Evolutionary conservation across 345 rosid species (phyloP).

Genomic region (Passiflora organensis): DNA sequence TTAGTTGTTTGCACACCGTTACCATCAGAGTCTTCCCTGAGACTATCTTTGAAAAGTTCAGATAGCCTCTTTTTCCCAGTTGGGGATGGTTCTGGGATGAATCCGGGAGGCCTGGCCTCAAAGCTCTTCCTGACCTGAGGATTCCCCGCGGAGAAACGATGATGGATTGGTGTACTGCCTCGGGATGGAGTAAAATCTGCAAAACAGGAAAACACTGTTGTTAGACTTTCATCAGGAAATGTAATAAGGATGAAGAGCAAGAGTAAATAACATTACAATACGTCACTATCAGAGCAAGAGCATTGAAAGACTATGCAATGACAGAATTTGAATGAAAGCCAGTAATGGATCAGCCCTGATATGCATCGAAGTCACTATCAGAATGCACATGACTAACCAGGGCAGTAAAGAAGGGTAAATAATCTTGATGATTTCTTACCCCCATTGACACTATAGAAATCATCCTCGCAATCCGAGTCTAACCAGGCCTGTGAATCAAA

Average conservation of each 20-base stretch:
- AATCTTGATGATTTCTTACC: conserved; percentile 41
- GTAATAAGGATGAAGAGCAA: no score
- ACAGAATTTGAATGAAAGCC: no score
- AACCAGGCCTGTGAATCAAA: conserved; percentile 75
- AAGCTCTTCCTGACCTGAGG: conserved; percentile 32
- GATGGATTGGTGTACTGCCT: conserved; percentile 78
- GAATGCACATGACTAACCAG: no score
- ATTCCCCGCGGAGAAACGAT: conserved; percentile 38
- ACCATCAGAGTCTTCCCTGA: conserved; percentile 33
- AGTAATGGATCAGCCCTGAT: no score
- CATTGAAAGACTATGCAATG: no score
- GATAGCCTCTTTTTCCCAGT: conserved; percentile 60
- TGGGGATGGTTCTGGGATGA: conserved; percentile 39
- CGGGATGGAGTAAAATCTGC: conserved; percentile 92
- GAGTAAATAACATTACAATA: no score
- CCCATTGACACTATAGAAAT: conserved; percentile 88
- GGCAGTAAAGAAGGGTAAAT: neutral
- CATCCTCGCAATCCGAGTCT: conserved; percentile 89
- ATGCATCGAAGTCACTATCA: no score
- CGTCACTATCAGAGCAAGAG: no score
- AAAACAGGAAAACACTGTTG: neutral
- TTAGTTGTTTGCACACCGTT: conserved; percentile 10
- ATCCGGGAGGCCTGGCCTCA: conserved; percentile 29
- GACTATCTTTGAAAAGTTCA: conserved; percentile 67
- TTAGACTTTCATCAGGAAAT: no score